phyloP scores from a whole-genome alignment of 768 basidiomycete genomes.

The Tylopilus felleus region DNA sequence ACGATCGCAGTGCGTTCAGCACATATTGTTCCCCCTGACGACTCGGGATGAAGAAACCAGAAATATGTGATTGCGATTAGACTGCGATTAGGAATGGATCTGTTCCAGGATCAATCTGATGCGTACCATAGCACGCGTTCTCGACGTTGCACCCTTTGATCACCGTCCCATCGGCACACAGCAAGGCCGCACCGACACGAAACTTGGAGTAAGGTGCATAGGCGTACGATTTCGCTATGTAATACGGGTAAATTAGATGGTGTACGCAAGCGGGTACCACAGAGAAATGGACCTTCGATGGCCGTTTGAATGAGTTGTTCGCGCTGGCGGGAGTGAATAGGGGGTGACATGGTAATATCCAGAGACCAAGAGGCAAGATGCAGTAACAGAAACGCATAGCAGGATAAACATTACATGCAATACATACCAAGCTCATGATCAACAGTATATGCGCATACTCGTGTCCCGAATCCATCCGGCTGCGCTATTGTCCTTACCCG shows the following conservation, averaged over 20 bases:
- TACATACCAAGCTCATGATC: not conserved
- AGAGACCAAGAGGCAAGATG: not conserved
- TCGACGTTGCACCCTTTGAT: constrained; percentile 91
- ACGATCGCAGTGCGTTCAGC: constrained; percentile 93
- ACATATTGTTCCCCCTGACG: constrained; percentile 76
- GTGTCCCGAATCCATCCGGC: too few species aligned
- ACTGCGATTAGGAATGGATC: not conserved
- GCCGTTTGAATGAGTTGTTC: constrained; percentile 54
- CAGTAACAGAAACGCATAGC: too few species aligned
- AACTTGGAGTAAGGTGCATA: constrained; percentile 91
- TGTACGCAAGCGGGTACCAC: not conserved
- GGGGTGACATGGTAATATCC: constrained; percentile 23
- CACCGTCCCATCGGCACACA: constrained; percentile 65
- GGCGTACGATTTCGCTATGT: constrained; percentile 60
- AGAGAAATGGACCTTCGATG: constrained; percentile 14
- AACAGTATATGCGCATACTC: not conserved
- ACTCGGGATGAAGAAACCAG: not conserved
- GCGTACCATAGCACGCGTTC: constrained; percentile 87
- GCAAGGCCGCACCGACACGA: constrained; percentile 84
- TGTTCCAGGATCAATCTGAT: not conserved
- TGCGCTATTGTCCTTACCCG: too few species aligned
- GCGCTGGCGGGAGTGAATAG: constrained; percentile 36
- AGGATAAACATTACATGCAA: too few species aligned
- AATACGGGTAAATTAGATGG: not conserved
- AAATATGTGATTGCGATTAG: not conserved